Conservation (phyloP, 352 stramenopile genomes). For the Phytophthora constricta region DNA sequence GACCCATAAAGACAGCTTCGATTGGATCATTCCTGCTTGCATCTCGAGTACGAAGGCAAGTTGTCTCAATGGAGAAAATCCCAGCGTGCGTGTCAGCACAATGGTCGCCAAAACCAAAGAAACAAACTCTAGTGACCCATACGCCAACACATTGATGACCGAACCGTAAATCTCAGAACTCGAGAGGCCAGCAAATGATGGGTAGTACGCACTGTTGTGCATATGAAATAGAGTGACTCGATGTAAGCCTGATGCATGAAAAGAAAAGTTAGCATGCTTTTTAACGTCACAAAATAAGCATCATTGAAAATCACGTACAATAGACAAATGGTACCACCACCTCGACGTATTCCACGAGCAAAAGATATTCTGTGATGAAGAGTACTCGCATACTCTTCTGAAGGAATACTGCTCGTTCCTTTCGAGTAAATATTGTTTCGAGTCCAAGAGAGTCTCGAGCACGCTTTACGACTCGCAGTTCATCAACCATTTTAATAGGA, state of each 20-base stretch:
- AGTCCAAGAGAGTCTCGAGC: background rate
- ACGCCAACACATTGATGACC: constrained; percentile 10
- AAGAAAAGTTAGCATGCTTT: background rate
- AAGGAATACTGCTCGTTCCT: constrained; percentile 32
- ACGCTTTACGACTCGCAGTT: background rate
- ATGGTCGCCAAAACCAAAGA: constrained; percentile 8
- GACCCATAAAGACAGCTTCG: constrained; percentile 25
- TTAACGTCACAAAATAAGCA: background rate
- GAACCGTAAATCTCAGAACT: background rate
- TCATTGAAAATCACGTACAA: too few relatives aligned
- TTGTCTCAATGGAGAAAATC: constrained; percentile 25
- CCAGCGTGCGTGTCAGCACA: constrained; percentile 12
- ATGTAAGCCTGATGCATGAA: background rate
- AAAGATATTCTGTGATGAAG: constrained; percentile 49
- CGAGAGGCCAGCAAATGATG: constrained; percentile 6
- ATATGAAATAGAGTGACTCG: constrained; percentile 8
- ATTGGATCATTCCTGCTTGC: constrained; percentile 24
- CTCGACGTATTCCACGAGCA: constrained; percentile 50
- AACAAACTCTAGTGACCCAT: constrained; percentile 16
- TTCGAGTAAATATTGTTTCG: constrained; percentile 13
- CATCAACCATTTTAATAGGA: too few relatives aligned
- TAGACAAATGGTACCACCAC: constrained; percentile 48
- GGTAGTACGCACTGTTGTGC: constrained; percentile 22
- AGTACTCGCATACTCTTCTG: constrained; percentile 33
- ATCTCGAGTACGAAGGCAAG: constrained; percentile 39